Conservation (phyloP, 768 basidiomycete species). For the Boletus tylopilopsis region DNA sequence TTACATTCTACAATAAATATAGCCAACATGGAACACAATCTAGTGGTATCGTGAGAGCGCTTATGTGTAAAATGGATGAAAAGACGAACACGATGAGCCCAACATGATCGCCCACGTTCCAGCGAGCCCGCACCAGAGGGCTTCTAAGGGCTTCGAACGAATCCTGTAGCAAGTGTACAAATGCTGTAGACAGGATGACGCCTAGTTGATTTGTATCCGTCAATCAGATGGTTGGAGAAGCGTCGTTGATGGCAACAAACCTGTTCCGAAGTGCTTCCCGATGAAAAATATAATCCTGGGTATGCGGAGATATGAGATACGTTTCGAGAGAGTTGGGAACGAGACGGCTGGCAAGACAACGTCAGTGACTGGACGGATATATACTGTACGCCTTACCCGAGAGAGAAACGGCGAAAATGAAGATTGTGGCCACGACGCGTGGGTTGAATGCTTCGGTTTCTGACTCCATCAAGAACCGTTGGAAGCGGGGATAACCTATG, state of each 20-base stretch:
- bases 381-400: conserved; percentile 43
- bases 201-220: conserved; percentile 37
- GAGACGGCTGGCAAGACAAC: conserved; percentile 49
- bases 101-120: conserved; percentile 54
- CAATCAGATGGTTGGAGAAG: not conserved
- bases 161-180: conserved; percentile 77
- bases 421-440: conserved; percentile 24
- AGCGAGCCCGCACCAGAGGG: conserved; percentile 41
- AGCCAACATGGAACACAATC: conserved; percentile 57
- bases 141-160: conserved; percentile 60
- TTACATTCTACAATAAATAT: conserved; percentile 82
- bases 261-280: conserved; percentile 86
- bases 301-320: conserved; percentile 50
- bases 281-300: conserved; percentile 73
- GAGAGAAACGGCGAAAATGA: conserved; percentile 60
- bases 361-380: not conserved
- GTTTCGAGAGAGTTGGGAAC: conserved; percentile 64
- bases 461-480: not conserved
- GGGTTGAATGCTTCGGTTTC: not conserved
- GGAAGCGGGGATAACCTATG: not conserved
- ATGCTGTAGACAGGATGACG: conserved; percentile 79
- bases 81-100: conserved; percentile 72
- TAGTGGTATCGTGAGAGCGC: conserved; percentile 24
- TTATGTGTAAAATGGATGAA: not conserved
- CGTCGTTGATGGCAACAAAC: conserved; percentile 26